These are phyloP conservation scores for Friedmanniomyces endolithicus DNA, from an alignment of 495 filamentous ascomycete species.

Conservation along the genomic window DNA sequence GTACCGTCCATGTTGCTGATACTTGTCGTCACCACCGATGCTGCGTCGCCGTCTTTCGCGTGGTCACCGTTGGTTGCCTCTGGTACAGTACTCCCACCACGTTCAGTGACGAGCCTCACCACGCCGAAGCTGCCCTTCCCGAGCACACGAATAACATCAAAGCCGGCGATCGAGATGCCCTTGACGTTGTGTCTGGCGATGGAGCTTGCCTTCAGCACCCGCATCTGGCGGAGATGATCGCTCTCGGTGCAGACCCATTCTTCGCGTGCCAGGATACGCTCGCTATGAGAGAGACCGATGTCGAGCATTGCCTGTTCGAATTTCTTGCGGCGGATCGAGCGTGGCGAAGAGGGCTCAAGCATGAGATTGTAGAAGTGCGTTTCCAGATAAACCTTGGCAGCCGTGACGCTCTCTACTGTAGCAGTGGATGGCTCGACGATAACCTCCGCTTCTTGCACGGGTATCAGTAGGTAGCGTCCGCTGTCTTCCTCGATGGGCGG, in stretches of 20 bases:
- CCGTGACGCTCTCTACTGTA: constrained; percentile 64
- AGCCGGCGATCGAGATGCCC: constrained; percentile 48
- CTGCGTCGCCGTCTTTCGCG: background rate
- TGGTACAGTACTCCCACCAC: background rate
- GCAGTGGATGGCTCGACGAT: constrained; percentile 46
- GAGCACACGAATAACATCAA: constrained; percentile 70
- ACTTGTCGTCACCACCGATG: constrained; percentile 2
- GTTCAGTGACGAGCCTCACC: constrained; percentile 70
- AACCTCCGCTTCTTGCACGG: constrained; percentile 31
- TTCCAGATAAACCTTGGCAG: constrained; percentile 79
- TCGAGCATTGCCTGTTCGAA: constrained; percentile 51
- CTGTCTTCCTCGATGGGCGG: constrained; percentile 27
- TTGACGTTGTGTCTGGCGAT: constrained; percentile 30
- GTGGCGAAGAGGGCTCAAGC: constrained; percentile 39
- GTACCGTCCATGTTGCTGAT: constrained; percentile 18
- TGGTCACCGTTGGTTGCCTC: background rate
- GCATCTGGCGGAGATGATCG: constrained; percentile 60
- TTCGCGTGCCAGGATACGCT: constrained; percentile 41
- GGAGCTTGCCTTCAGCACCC: constrained; percentile 53
- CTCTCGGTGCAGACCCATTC: constrained; percentile 56
- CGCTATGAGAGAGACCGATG: constrained; percentile 40
- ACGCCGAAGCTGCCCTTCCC: constrained; percentile 93
- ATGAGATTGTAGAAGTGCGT: constrained; percentile 62
- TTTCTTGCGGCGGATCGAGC: constrained; percentile 52
- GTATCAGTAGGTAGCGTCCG: constrained; percentile 23